A percentile compares a stretch with the other conserved stretches of the same genome.
These are phyloP conservation scores for Starmerella bombi DNA, from an alignment of 805 yeast species.

Conservation along the genomic window DNA sequence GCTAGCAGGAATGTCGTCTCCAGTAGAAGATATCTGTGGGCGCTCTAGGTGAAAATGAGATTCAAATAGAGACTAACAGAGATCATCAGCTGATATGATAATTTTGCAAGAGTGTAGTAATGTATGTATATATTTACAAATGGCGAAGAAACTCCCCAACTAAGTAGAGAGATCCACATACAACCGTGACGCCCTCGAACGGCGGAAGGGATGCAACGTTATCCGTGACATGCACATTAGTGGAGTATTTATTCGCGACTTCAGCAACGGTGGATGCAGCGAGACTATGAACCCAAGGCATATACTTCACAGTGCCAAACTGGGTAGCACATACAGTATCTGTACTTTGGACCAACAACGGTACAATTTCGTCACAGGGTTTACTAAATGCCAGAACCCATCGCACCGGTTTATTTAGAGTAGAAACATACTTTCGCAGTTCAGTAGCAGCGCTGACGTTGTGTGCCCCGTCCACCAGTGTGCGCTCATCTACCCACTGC, in stretches of 20 bases:
- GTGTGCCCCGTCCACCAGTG: constrained; percentile 85
- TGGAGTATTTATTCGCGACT: constrained; percentile 16
- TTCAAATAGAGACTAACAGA: too few relatives aligned
- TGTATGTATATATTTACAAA: background rate
- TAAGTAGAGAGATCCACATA: constrained; percentile 62
- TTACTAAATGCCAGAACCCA: constrained; percentile 73
- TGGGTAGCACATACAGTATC: constrained; percentile 52
- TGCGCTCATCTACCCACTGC: constrained; percentile 35
- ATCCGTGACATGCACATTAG: constrained; percentile 19
- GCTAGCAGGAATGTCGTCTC: too few relatives aligned
- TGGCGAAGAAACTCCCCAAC: constrained; percentile 35
- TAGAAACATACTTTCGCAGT: constrained; percentile 40
- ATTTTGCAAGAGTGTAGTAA: too few relatives aligned
- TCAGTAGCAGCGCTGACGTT: constrained; percentile 75
- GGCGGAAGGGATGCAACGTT: constrained; percentile 18
- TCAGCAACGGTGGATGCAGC: constrained; percentile 26
- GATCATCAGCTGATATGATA: too few relatives aligned
- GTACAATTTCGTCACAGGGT: constrained; percentile 38
- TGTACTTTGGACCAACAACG: constrained; percentile 34
- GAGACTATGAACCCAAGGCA: constrained; percentile 80
- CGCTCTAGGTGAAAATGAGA: too few relatives aligned
- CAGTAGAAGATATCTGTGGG: too few relatives aligned
- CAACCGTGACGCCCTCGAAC: constrained; percentile 30
- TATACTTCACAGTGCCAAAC: constrained; percentile 63
- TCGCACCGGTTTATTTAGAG: constrained; percentile 29